Evolutionary conservation across 2,329 filamentous ascomycete genomes (phyloP).

Genomic region (Truncatella angustata): DNA sequence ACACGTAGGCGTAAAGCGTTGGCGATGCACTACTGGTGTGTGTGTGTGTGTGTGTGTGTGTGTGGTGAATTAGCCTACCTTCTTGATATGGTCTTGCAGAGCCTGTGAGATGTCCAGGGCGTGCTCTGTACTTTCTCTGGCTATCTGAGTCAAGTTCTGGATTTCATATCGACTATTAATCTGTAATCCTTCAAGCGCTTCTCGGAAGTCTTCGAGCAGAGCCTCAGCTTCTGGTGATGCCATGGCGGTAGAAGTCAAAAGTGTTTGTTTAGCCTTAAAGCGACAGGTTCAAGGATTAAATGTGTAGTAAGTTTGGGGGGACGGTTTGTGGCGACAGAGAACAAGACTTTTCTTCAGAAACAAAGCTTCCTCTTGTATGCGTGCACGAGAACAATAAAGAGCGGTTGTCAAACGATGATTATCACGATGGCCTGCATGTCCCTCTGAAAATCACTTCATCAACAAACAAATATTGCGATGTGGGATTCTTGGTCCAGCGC

Average conservation of each 20-base stretch:
- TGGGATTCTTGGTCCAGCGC: conserved; percentile 8
- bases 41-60: no score
- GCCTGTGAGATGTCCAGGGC: conserved; percentile 89
- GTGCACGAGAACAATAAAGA: conserved; percentile 13
- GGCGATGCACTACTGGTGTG: no score
- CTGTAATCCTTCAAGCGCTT: conserved; percentile 87
- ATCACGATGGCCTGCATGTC: conserved; percentile 13
- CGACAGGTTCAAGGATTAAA: conserved; percentile 6
- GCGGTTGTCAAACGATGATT: conserved; percentile 11
- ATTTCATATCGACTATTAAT: conserved; percentile 94
- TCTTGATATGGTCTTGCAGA: conserved; percentile 88
- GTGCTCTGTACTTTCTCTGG: conserved; percentile 94
- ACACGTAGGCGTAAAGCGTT: no score
- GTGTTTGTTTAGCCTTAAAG: neutral
- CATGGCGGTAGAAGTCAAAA: conserved; percentile 31
- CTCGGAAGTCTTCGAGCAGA: conserved; percentile 92
- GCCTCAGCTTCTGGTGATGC: conserved; percentile 65
- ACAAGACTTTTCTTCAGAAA: neutral
- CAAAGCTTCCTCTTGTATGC: conserved; percentile 9
- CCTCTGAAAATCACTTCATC: conserved; percentile 14
- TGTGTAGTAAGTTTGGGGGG: neutral
- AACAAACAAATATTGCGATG: conserved; percentile 12
- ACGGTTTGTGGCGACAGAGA: neutral
- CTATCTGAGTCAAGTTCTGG: conserved; percentile 94
- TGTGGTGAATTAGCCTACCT: conserved; percentile 63